Evolutionary conservation across 2,329 filamentous ascomycete species (phyloP).

Genomic region (Fusarium annulatum): DNA sequence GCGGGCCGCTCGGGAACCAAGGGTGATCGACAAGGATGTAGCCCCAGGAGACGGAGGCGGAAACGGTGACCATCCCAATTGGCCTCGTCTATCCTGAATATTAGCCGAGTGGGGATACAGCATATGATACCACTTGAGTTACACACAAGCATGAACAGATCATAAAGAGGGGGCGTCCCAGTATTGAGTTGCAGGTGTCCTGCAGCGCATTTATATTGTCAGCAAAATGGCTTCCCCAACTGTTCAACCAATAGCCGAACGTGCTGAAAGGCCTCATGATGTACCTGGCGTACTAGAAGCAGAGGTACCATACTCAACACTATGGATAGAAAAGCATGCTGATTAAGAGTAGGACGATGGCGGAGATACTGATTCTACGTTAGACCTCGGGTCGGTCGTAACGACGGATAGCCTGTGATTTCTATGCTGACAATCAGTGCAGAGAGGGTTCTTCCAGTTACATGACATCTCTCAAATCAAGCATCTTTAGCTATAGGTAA

Average conservation of each 20-base stretch:
- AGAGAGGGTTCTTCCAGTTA: constrained; percentile 18
- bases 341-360: not conserved
- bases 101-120: constrained; percentile 6
- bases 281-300: not conserved
- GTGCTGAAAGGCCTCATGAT: not conserved
- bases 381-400: not conserved
- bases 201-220: fast-evolving
- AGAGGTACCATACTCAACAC: not conserved
- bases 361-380: not conserved
- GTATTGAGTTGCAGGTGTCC: not conserved
- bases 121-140: not conserved
- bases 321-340: not conserved
- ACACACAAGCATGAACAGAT: not conserved
- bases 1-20: not conserved
- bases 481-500: constrained; percentile 28
- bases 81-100: not conserved
- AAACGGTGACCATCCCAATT: not conserved
- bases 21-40: not conserved
- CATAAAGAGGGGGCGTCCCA: constrained; percentile 20
- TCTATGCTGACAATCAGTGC: not conserved
- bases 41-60: not conserved
- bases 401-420: fast-evolving
- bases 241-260: not conserved
- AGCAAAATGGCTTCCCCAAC: not conserved
- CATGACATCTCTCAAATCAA: constrained; percentile 24